These are phyloP conservation scores for Phytophthora multivora DNA, from an alignment of 352 stramenopile species.

Conservation along the genomic window DNA sequence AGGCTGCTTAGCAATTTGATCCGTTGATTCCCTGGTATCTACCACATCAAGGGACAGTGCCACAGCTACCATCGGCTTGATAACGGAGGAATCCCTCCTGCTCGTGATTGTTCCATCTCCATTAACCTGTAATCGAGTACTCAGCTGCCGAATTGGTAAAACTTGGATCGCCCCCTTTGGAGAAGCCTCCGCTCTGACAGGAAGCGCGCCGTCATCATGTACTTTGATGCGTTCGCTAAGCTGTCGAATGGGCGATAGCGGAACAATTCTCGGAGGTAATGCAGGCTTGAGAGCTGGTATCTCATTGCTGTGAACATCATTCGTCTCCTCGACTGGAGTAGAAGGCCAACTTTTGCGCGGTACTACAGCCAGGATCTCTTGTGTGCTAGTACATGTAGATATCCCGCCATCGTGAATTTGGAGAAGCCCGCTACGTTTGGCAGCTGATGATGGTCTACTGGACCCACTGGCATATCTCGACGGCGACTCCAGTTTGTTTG, in stretches of 20 bases:
- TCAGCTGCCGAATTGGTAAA: constrained; percentile 14
- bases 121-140: constrained; percentile 16
- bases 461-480: not conserved
- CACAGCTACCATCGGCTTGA: not conserved
- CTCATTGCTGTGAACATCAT: not conserved
- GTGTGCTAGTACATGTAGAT: constrained; percentile 18
- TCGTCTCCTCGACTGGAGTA: constrained; percentile 11
- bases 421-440: constrained; percentile 2
- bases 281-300: not conserved
- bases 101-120: constrained; percentile 3
- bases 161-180: constrained; percentile 3
- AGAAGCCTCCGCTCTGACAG: constrained; percentile 4
- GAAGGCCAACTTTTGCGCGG: constrained; percentile 12
- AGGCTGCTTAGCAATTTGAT: constrained; percentile 1
- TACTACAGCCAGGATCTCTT: constrained; percentile 8
- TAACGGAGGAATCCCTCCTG: constrained; percentile 4
- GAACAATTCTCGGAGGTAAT: not conserved
- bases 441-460: constrained; percentile 15
- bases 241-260: constrained; percentile 19
- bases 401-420: constrained; percentile 18
- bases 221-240: constrained; percentile 25
- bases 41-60: not conserved
- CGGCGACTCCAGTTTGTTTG: constrained; percentile 1
- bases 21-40: constrained; percentile 2
- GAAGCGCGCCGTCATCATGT: constrained; percentile 18